phyloP scores from a whole-genome alignment of 2,329 filamentous ascomycete genomes.

The Daldinia sp. region DNA sequence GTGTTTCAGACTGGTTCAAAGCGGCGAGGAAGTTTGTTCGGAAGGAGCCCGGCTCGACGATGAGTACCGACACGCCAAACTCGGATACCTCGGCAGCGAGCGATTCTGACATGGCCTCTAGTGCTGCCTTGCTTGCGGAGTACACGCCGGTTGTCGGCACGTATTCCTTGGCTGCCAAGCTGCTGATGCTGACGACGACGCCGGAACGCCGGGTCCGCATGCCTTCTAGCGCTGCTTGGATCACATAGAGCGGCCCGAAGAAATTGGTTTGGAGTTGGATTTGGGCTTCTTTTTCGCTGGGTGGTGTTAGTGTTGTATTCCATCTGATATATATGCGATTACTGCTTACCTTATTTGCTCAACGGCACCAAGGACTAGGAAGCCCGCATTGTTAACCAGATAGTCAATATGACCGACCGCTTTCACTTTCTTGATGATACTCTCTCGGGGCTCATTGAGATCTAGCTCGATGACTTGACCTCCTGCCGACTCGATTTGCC shows the following conservation, averaged over 20 bases:
- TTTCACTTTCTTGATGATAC: slow-evolving; percentile 41
- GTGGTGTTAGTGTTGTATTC: neutral
- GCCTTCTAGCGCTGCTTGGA: slow-evolving; percentile 42
- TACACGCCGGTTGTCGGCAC: slow-evolving; percentile 38
- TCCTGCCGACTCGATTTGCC: slow-evolving; percentile 42
- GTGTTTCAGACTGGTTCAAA: slow-evolving; percentile 16
- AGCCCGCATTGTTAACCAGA: slow-evolving; percentile 45
- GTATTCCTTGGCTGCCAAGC: slow-evolving; percentile 41
- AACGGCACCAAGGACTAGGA: slow-evolving; percentile 37
- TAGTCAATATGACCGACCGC: slow-evolving; percentile 43
- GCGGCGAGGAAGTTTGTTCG: slow-evolving; percentile 51
- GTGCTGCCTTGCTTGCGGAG: slow-evolving; percentile 49
- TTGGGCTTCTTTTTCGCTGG: slow-evolving; percentile 41
- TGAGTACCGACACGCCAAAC: slow-evolving; percentile 49
- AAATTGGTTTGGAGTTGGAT: slow-evolving; percentile 44
- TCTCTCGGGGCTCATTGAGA: slow-evolving; percentile 43
- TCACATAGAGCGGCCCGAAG: slow-evolving; percentile 43
- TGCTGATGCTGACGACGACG: slow-evolving; percentile 44
- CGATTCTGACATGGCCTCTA: slow-evolving; percentile 52
- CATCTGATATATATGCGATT: neutral
- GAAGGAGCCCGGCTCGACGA: slow-evolving; percentile 55
- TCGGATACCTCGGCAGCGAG: slow-evolving; percentile 48
- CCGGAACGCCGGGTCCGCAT: slow-evolving; percentile 42
- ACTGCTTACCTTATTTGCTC: slow-evolving; percentile 40
- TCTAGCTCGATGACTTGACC: slow-evolving; percentile 45